These are phyloP conservation scores for Cubamyces lactineus DNA, from an alignment of 768 basidiomycete species.

Conservation along the genomic window DNA sequence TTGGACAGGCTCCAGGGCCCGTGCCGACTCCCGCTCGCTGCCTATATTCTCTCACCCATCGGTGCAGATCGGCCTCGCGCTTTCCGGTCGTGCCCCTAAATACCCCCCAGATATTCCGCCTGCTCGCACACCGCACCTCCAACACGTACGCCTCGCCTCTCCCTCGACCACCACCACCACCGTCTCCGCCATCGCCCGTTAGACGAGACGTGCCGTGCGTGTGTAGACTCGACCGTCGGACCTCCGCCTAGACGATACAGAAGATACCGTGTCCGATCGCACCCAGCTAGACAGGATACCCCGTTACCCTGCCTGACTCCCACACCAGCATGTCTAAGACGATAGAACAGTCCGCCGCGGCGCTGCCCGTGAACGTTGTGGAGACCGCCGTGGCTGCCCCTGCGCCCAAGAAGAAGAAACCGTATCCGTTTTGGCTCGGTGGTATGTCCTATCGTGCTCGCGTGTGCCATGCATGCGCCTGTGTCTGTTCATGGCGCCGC, in stretches of 20 bases:
- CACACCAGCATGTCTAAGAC: conserved; percentile 14
- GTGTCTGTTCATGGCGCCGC: neutral
- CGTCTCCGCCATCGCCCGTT: conserved; percentile 8
- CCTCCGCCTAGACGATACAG: conserved; percentile 15
- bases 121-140: neutral
- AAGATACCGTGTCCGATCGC: neutral
- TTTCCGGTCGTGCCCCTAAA: conserved; percentile 10
- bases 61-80: conserved; percentile 15
- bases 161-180: conserved; percentile 1
- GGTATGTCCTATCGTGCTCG: conserved; percentile 44
- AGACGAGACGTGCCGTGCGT: neutral
- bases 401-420: conserved; percentile 53
- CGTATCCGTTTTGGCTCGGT: conserved; percentile 87
- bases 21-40: conserved; percentile 13
- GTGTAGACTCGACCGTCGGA: conserved; percentile 1
- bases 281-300: conserved; percentile 9
- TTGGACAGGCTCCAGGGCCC: conserved; percentile 10
- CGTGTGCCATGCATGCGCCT: neutral
- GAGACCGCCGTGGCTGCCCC: conserved; percentile 3
- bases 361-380: conserved; percentile 15
- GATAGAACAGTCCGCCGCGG: conserved; percentile 17
- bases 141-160: conserved; percentile 11
- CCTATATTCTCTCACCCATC: conserved; percentile 14
- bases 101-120: conserved; percentile 18
- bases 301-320: neutral